phyloP scores from a whole-genome alignment of 345 rosid genomes.

The Nasturtium officinale region DNA sequence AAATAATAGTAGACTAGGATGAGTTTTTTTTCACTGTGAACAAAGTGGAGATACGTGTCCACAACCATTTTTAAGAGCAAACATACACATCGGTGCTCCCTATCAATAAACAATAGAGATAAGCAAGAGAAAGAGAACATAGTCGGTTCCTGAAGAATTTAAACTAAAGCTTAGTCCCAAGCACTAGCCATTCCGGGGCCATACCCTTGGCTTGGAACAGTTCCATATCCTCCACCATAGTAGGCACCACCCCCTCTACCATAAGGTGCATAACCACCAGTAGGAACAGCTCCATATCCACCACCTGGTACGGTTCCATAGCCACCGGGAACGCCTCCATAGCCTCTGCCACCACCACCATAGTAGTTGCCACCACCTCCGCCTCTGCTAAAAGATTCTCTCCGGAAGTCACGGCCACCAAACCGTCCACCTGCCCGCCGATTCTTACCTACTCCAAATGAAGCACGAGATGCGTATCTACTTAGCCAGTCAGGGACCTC shows the following conservation, averaged over 20 bases:
- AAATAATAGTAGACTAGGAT: slow-evolving; percentile 25
- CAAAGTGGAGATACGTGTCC: slow-evolving; percentile 30
- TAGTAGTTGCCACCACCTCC: slow-evolving; percentile 60
- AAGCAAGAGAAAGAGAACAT: slow-evolving; percentile 17
- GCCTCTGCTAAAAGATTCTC: slow-evolving; percentile 64
- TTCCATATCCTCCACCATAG: slow-evolving; percentile 54
- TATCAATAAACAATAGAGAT: slow-evolving; percentile 38
- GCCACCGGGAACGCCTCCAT: slow-evolving; percentile 40
- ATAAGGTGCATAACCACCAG: slow-evolving; percentile 38
- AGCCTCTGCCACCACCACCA: slow-evolving; percentile 56
- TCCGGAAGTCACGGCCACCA: slow-evolving; percentile 91
- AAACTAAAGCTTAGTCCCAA: slow-evolving; percentile 59
- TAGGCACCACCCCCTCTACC: slow-evolving; percentile 64
- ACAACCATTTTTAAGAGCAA: slow-evolving; percentile 39
- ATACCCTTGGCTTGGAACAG: slow-evolving; percentile 47
- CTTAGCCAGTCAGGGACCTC: slow-evolving; percentile 96
- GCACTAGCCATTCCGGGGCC: slow-evolving; percentile 74
- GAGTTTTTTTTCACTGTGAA: slow-evolving; percentile 15
- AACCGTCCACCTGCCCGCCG: slow-evolving; percentile 81
- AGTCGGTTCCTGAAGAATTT: slow-evolving; percentile 21
- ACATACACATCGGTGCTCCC: slow-evolving; percentile 37
- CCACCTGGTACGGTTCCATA: slow-evolving; percentile 54
- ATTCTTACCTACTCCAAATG: slow-evolving; percentile 59
- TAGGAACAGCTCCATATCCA: slow-evolving; percentile 45
- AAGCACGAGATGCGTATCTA: slow-evolving; percentile 73